Percentiles rank a stretch among this genome's conserved stretches.
These are phyloP conservation scores for Triticum turgidum DNA, from an alignment of 176 grass and related monocot species.

Conservation along the genomic window DNA sequence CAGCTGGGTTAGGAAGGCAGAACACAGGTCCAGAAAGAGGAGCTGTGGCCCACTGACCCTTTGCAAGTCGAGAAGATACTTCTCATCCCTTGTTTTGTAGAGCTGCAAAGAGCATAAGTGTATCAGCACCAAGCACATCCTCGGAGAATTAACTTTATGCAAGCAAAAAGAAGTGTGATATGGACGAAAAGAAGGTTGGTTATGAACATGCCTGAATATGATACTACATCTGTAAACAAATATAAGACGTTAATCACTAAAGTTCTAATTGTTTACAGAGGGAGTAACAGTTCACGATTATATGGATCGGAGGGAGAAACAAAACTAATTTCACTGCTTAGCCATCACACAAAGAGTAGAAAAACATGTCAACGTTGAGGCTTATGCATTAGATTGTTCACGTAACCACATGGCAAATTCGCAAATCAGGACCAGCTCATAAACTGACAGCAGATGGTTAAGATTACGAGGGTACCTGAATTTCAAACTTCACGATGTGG, in stretches of 20 bases:
- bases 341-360: neutral
- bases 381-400: neutral
- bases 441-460: conserved; percentile 3
- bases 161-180: neutral
- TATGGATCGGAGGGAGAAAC: neutral
- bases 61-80: conserved; percentile 90
- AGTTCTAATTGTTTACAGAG: neutral
- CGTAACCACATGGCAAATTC: neutral
- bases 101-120: conserved; percentile 44
- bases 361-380: neutral
- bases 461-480: conserved; percentile 61
- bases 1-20: conserved; percentile 83
- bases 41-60: conserved; percentile 71
- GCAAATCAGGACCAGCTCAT: neutral
- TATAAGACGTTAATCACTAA: no score
- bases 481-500: conserved; percentile 84
- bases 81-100: conserved; percentile 95
- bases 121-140: conserved; percentile 16
- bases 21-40: conserved; percentile 87
- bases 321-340: neutral
- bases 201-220: conserved; percentile 2
- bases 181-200: neutral
- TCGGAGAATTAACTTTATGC: neutral
- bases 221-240: neutral
- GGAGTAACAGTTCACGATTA: no score